Base-by-base conservation (phyloP, 1,284 basidiomycete species). In the Porogramme epimiltina region DNA sequence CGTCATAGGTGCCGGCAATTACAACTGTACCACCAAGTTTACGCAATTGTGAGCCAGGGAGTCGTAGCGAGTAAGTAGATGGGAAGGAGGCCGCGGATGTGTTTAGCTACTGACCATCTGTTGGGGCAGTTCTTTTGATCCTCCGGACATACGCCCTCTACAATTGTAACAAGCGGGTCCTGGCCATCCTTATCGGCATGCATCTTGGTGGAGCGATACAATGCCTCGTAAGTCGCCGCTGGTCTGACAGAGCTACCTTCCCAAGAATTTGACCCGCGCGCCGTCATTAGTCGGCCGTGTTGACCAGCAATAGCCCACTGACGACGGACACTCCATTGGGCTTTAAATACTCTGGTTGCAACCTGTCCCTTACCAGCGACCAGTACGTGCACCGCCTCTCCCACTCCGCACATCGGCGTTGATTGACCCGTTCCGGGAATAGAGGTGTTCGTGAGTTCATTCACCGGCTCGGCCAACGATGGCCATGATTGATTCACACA, bases 61-160 rank as follows among this genome's bases (percentile, higher is more conserved):
- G 41, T 57, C 13, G 55, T 54, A 3, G 55, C 48, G 6, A 34
- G 52, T 52, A 33, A 22, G 10, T 31, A 31, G 8, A 15, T 15
- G 9, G 28, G 15, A 15, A 9, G 31, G 19, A 19, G 2, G 13
- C n/a, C 33, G 4, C n/a, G 26, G 8, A 36, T 20, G 19, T 22
- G 19, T 4, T 20, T 20, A 5, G 5, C 4, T 44, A 6, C 42
- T 19, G 1, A 42, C n/a, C 25, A 5, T 15, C 5, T 37, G 9
- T 15, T 8, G n/a, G 3, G 9, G 20, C 19, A 61, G 59, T 56
- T 3, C 34, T 61, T n/a, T 39, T 58, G 22, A 53, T 54, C 15
- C 34, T 58, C 9, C 53, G 56, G 3, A 59, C 57, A 19, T 59
- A 55, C 22, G 60, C 60, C 16, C 45, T 61, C 18, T 59, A 61